phyloP scores from a whole-genome alignment of 352 stramenopile genomes.

The Thalassiosira sp. region DNA sequence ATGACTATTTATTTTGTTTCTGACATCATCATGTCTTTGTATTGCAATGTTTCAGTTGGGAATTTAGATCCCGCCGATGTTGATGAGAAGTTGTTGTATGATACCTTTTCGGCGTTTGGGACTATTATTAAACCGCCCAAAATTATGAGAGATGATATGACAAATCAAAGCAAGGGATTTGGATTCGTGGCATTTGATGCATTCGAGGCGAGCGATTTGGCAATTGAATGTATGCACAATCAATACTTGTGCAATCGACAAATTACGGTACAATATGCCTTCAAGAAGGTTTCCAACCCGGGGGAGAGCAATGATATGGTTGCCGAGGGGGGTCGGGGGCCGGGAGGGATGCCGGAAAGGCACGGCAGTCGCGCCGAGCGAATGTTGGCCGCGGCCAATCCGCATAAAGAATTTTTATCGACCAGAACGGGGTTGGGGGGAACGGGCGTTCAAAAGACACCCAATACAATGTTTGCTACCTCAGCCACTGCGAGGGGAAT shows the following conservation, averaged over 20 bases:
- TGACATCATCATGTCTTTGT: too few species aligned
- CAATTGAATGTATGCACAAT: slow-evolving; percentile 99
- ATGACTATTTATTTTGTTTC: too few species aligned
- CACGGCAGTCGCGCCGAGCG: slow-evolving; percentile 84
- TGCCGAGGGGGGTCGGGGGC: slow-evolving; percentile 37
- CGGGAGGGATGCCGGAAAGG: slow-evolving; percentile 53
- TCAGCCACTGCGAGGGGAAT: slow-evolving; percentile 15
- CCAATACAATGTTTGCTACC: slow-evolving; percentile 59
- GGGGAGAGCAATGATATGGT: slow-evolving; percentile 44
- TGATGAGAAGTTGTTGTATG: slow-evolving; percentile 98
- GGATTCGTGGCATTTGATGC: slow-evolving; percentile 97
- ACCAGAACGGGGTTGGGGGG: slow-evolving; percentile 35
- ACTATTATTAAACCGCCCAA: slow-evolving; percentile 95
- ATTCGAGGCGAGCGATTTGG: slow-evolving; percentile 96
- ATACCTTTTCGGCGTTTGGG: slow-evolving; percentile 98
- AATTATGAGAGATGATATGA: slow-evolving; percentile 91
- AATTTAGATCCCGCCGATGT: slow-evolving; percentile 92
- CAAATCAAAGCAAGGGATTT: slow-evolving; percentile 92
- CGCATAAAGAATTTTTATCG: slow-evolving; percentile 51
- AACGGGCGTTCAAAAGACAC: slow-evolving; percentile 44
- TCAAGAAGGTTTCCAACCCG: slow-evolving; percentile 95
- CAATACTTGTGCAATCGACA: slow-evolving; percentile 97
- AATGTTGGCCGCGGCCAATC: slow-evolving; percentile 81
- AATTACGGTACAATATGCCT: slow-evolving; percentile 98
- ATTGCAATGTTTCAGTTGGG: too few species aligned